Base-by-base conservation (phyloP, 768 basidiomycete genomes). In the Boletus speciosus region DNA sequence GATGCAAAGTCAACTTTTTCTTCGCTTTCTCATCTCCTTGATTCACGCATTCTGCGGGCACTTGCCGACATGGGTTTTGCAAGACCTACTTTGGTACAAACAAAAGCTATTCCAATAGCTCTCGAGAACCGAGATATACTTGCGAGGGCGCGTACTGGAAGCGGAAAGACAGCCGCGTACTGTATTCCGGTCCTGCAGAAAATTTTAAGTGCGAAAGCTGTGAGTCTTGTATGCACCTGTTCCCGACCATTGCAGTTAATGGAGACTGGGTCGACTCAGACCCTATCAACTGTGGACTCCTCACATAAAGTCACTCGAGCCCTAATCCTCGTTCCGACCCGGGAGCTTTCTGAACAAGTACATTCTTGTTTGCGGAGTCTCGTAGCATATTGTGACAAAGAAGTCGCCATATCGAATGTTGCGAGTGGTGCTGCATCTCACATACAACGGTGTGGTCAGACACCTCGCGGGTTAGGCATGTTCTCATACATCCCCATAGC, bases 101-200 rank as follows among this genome's bases (percentile, higher is more conserved):
- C 81, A 9, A 93, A 91, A 68, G 88, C 92, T 4, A 95, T 99
- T 45, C 95, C 96, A 1, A 79, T 96, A 16, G 93, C 95, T 1
- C 80, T 99, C 34, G 89, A 93, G 70, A 85, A 87, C 59, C 77
- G 79, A 34, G 97, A 99, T 70, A 89, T 99, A 50, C 83, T 99
- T 32, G 96, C 95, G 19, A 82, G 92, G 42, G 96, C 97, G 3
- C 82, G 92, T 32, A 99, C 97, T 4, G 97, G 97, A 16, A 94
- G 91, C 53, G 97, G 97, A 25, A 99, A 99, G 76, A 99, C 97
- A 0, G 92, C 90, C 4, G 93, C 97, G 3, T 99, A 99, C 68
- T 92, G 90, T 62, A 79, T 98, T 10, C 97, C 97, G 0, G 73
- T 95, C 25, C 76, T 92, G 0, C 94, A 98, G 68, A 95, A 93